Conservation (phyloP, 2,329 filamentous ascomycete species). For the Pseudogymnoascus sp. region DNA sequence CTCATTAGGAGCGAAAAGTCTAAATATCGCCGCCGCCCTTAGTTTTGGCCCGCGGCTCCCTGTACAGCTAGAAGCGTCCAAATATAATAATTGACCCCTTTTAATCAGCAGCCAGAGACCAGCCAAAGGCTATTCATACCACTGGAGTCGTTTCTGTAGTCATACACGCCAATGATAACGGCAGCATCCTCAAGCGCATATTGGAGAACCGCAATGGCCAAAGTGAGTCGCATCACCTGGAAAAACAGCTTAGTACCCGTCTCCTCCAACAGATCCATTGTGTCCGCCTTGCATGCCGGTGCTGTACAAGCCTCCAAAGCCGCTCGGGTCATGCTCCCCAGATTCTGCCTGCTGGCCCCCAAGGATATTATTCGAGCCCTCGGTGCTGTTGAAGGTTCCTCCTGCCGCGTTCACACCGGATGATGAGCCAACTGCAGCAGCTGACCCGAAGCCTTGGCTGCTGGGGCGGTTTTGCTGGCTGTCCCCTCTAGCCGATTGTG, state of each 20-base stretch:
- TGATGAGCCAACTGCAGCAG: slow-evolving; percentile 32
- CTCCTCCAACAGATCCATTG: slow-evolving; percentile 48
- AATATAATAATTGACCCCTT: slow-evolving; percentile 9
- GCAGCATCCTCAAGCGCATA: slow-evolving; percentile 1
- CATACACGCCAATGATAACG: slow-evolving; percentile 5
- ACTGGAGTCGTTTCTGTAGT: slow-evolving; percentile 5
- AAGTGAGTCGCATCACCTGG: not conserved
- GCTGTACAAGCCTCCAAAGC: slow-evolving; percentile 35
- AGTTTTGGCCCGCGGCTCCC: slow-evolving; percentile 25
- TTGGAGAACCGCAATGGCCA: not conserved
- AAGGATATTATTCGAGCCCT: slow-evolving; percentile 30
- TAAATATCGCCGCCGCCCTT: slow-evolving; percentile 23
- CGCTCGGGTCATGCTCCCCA: slow-evolving; percentile 28
- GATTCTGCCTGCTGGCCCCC: slow-evolving; percentile 26
- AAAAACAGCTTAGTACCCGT: slow-evolving; percentile 39
- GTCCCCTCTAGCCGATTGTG: slow-evolving; percentile 67
- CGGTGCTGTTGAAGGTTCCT: slow-evolving; percentile 23
- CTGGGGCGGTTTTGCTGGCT: slow-evolving; percentile 40
- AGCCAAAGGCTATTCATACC: slow-evolving; percentile 3
- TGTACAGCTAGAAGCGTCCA: slow-evolving; percentile 21
- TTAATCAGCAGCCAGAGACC: slow-evolving; percentile 3
- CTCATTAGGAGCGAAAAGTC: slow-evolving; percentile 25
- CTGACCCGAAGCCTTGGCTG: slow-evolving; percentile 45
- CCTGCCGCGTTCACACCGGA: slow-evolving; percentile 28
- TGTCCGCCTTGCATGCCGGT: slow-evolving; percentile 48